Percentiles rank a stretch among this genome's conserved stretches.
phyloP scores from a whole-genome alignment of 805 yeast genomes.

The Kuraishia floccosa region DNA sequence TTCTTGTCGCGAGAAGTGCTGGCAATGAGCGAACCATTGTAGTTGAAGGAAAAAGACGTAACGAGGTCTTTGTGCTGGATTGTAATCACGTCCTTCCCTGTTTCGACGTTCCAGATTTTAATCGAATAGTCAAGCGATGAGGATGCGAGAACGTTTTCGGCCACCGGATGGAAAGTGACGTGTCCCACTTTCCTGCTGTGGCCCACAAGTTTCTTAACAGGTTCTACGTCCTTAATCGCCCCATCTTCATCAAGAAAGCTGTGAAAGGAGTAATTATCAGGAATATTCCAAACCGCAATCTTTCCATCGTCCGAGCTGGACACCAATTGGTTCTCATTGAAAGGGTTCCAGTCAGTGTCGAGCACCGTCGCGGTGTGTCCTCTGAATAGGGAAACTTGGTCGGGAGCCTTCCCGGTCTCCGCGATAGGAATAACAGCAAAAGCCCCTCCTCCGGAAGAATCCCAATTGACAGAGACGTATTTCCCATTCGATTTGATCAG shows the following conservation, averaged over 20 bases:
- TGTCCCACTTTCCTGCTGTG: conserved; percentile 93
- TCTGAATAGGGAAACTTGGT: conserved; percentile 82
- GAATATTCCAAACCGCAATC: conserved; percentile 81
- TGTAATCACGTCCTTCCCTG: conserved; percentile 60
- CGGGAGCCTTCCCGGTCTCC: conserved; percentile 91
- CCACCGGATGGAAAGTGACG: conserved; percentile 81
- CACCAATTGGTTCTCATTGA: conserved; percentile 61
- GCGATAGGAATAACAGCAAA: conserved; percentile 83
- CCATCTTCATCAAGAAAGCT: conserved; percentile 42
- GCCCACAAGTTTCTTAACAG: conserved; percentile 64
- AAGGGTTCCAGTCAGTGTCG: conserved; percentile 94
- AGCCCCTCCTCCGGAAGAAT: conserved; percentile 94
- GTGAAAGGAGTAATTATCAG: conserved; percentile 67
- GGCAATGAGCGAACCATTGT: conserved; percentile 78
- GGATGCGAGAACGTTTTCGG: conserved; percentile 77
- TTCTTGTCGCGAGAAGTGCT: conserved; percentile 88
- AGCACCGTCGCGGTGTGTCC: conserved; percentile 94
- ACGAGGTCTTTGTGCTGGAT: conserved; percentile 84
- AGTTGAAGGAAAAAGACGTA: conserved; percentile 86
- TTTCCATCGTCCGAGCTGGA: conserved; percentile 77
- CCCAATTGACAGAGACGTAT: conserved; percentile 83
- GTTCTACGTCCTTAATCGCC: conserved; percentile 56
- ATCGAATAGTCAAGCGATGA: conserved; percentile 86
- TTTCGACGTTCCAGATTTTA: conserved; percentile 80
- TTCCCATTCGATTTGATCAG: conserved; percentile 80